A percentile compares a stretch with the other conserved stretches of the same genome.
Conservation (phyloP, 2,329 filamentous ascomycete genomes). For the Trichoderma polysporum region DNA sequence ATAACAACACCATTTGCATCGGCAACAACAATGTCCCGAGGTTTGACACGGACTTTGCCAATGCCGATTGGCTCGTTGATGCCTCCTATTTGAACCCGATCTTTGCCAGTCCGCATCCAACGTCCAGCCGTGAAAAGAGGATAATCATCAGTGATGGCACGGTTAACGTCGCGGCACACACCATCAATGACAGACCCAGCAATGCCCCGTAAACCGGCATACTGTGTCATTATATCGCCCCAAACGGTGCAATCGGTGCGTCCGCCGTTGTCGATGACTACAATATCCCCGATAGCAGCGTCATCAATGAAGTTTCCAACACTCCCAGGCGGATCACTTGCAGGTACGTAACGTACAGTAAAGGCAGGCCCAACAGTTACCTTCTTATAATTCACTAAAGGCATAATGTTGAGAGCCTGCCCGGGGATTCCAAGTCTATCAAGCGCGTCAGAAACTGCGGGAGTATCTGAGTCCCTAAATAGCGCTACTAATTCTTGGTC, state of each 20-base stretch:
- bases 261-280: constrained; percentile 36
- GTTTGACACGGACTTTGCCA: constrained; percentile 30
- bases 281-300: constrained; percentile 31
- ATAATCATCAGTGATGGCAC: constrained; percentile 31
- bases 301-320: constrained; percentile 37
- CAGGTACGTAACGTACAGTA: constrained; percentile 34
- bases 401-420: background rate
- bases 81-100: constrained; percentile 33
- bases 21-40: constrained; percentile 34
- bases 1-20: constrained; percentile 30
- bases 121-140: constrained; percentile 34
- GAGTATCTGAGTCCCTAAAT: background rate
- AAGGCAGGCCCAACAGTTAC: constrained; percentile 35
- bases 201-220: constrained; percentile 32
- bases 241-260: constrained; percentile 38
- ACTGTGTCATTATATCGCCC: constrained; percentile 40
- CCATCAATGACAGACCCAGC: constrained; percentile 37
- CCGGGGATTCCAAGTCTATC: background rate
- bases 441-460: background rate
- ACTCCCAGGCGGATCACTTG: constrained; percentile 25
- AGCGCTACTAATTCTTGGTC: background rate
- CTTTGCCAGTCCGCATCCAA: constrained; percentile 37
- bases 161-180: constrained; percentile 35
- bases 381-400: constrained; percentile 28
- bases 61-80: constrained; percentile 32